phyloP scores from a whole-genome alignment of 176 grass and related monocot species.

The Secale cereale region DNA sequence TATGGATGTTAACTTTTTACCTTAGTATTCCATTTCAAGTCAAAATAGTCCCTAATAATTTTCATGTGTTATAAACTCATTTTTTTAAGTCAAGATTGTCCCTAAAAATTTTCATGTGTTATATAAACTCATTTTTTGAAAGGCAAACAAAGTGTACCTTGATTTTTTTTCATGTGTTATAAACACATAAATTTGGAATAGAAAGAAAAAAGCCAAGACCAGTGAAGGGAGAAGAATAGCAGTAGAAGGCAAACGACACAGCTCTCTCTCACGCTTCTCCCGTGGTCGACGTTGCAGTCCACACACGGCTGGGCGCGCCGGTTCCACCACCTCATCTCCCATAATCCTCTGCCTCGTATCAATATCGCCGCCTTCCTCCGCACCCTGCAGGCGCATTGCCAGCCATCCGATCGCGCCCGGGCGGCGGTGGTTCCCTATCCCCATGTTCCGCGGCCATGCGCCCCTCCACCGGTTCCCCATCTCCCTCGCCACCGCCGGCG shows the following conservation, averaged over 20 bases:
- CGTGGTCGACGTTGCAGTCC: slow-evolving; percentile 8
- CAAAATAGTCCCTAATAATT: too few species aligned
- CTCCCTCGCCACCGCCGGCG: slow-evolving; percentile 1
- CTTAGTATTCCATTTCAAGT: too few species aligned
- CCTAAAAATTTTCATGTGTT: too few species aligned
- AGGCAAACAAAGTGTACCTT: too few species aligned
- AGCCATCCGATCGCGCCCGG: slow-evolving; percentile 21
- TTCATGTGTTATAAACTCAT: too few species aligned
- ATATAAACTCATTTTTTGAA: too few species aligned
- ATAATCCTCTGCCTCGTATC: background rate
- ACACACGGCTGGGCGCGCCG: slow-evolving; percentile 1
- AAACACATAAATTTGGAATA: too few species aligned
- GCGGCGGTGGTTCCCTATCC: slow-evolving; percentile 6
- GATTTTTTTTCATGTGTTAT: too few species aligned
- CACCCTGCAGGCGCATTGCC: background rate
- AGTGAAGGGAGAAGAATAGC: background rate
- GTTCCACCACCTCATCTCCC: slow-evolving; percentile 31
- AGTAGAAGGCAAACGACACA: background rate
- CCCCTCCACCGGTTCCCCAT: slow-evolving; percentile 17
- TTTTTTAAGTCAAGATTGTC: too few species aligned
- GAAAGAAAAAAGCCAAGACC: background rate
- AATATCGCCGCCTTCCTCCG: background rate
- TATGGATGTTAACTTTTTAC: too few species aligned
- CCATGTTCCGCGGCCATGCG: slow-evolving; percentile 43
- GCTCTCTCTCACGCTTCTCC: background rate